Conservation (phyloP, 768 basidiomycete genomes). For the Phanerochaete carnosa region DNA sequence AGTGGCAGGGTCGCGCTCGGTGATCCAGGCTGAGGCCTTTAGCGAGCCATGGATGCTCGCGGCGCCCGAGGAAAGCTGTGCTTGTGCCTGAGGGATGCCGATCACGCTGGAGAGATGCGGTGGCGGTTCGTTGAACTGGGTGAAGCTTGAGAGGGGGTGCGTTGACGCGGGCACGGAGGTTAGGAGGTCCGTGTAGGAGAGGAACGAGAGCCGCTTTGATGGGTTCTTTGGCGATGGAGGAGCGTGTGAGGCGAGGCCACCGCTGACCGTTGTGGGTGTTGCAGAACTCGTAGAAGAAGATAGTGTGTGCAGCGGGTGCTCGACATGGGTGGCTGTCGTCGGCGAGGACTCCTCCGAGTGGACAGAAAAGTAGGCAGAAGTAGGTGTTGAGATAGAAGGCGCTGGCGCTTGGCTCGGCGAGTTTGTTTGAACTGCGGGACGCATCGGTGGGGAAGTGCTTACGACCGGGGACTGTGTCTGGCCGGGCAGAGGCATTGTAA, state of each 20-base stretch:
- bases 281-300: slow-evolving; percentile 14
- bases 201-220: slow-evolving; percentile 79
- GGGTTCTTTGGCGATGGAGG: slow-evolving; percentile 48
- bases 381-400: slow-evolving; percentile 33
- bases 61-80: slow-evolving; percentile 24
- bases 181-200: slow-evolving; percentile 85
- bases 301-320: slow-evolving; percentile 25
- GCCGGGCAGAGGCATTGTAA: slow-evolving; percentile 20
- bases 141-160: slow-evolving; percentile 70
- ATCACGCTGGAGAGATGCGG: slow-evolving; percentile 71
- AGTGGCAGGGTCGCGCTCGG: slow-evolving; percentile 20
- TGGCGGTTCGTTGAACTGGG: slow-evolving; percentile 56
- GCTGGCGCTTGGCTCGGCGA: slow-evolving; percentile 27
- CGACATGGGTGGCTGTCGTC: slow-evolving; percentile 33
- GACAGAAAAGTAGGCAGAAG: slow-evolving; percentile 47
- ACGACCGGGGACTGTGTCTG: slow-evolving; percentile 10
- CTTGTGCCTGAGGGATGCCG: slow-evolving; percentile 35
- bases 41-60: slow-evolving; percentile 22
- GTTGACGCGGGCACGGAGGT: slow-evolving; percentile 71
- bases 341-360: slow-evolving; percentile 35
- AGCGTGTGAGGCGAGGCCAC: slow-evolving; percentile 22
- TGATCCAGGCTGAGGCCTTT: slow-evolving; percentile 12
- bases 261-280: slow-evolving; percentile 8
- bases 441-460: neutral
- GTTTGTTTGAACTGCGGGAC: slow-evolving; percentile 16